Evolutionary conservation across 441 rosid species (phyloP).

Genomic region (Gossypium gossypioides): DNA sequence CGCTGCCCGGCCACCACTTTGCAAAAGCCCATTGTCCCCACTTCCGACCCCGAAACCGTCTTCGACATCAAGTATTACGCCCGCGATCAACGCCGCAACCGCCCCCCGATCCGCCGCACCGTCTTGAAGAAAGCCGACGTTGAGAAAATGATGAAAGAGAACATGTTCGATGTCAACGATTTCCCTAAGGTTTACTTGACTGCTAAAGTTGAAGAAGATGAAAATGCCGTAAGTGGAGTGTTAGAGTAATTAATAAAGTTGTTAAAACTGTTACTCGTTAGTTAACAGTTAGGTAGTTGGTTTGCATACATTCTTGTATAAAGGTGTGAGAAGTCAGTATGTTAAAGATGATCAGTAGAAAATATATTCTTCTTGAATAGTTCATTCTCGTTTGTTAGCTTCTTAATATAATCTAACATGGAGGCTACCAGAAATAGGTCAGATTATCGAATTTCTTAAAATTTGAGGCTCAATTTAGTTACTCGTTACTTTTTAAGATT

Average conservation of each 20-base stretch:
- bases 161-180: constrained; percentile 49
- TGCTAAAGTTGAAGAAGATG: constrained; percentile 54
- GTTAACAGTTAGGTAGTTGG: no score
- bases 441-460: constrained; percentile 1
- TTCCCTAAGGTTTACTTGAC: constrained; percentile 73
- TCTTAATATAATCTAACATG: no score
- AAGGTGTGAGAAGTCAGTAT: no score
- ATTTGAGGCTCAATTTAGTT: background rate
- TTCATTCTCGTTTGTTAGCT: no score
- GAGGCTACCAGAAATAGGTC: constrained; percentile 57
- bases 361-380: no score
- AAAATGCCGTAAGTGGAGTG: constrained; percentile 43
- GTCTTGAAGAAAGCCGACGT: constrained; percentile 59
- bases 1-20: constrained; percentile 61
- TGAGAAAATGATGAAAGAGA: constrained; percentile 64
- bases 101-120: constrained; percentile 59
- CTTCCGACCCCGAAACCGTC: constrained; percentile 74
- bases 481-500: background rate
- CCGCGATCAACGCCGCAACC: constrained; percentile 83
- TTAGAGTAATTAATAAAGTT: no score
- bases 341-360: no score
- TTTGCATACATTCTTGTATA: no score
- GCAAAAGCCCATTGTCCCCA: constrained; percentile 47
- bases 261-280: no score
- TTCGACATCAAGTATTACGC: constrained; percentile 65